A percentile compares a stretch with the other conserved stretches of the same genome.
Evolutionary conservation across 2,329 filamentous ascomycete genomes (phyloP).

Genomic region (Colletotrichum sp.): DNA sequence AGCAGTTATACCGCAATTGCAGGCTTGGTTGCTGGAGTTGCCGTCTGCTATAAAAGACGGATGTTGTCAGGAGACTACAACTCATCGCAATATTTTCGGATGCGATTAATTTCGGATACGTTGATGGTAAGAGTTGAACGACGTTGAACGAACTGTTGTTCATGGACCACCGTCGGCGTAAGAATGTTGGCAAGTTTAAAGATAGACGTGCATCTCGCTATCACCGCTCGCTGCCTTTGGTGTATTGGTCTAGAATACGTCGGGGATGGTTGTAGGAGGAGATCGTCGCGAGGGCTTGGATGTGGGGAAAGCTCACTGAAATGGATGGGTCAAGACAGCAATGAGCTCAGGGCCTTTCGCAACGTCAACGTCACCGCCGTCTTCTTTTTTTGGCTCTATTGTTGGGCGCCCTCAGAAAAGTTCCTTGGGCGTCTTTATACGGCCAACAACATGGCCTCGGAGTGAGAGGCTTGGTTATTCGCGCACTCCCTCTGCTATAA

Average conservation of each 20-base stretch:
- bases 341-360: neutral
- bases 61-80: neutral
- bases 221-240: neutral
- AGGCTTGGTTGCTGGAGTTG: neutral
- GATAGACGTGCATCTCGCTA: neutral
- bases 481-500: neutral
- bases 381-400: neutral
- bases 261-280: neutral
- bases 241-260: accelerated
- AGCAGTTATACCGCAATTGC: neutral
- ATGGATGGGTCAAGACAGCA: neutral
- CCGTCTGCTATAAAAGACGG: neutral
- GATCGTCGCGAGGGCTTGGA: neutral
- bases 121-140: neutral
- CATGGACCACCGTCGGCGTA: accelerated
- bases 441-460: neutral
- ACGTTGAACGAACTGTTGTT: neutral
- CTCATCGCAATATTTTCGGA: neutral
- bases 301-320: accelerated
- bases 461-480: neutral
- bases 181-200: neutral
- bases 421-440: neutral
- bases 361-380: neutral
- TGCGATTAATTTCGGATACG: neutral
- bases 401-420: neutral